These are phyloP conservation scores for Apiospora aurea DNA, from an alignment of 2,329 filamentous ascomycete species.

Conservation along the genomic window DNA sequence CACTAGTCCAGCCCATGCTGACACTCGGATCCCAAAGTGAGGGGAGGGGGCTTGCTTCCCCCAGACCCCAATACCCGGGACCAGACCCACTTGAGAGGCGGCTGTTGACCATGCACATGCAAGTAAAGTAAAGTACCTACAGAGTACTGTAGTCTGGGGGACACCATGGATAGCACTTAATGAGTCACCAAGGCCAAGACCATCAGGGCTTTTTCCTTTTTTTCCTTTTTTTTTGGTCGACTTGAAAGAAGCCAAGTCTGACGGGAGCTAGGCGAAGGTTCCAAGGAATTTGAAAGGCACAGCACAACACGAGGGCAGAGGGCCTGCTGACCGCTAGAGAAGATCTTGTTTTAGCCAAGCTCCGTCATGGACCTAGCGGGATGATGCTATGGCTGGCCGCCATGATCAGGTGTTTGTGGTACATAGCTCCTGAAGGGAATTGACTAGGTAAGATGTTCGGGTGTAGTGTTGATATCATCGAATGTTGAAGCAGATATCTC, in stretches of 20 bases:
- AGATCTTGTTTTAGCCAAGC: not conserved
- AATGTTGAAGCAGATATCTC: not conserved
- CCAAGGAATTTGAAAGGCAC: not conserved
- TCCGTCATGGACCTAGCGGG: slow-evolving; percentile 15
- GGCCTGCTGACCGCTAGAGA: not conserved
- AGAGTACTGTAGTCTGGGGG: not conserved
- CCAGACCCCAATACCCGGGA: slow-evolving; percentile 10
- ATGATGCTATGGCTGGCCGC: slow-evolving; percentile 5
- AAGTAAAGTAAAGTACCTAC: not conserved
- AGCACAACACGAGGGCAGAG: not conserved
- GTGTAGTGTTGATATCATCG: not conserved
- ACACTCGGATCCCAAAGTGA: not conserved
- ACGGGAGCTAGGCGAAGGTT: not conserved
- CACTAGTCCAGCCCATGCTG: not conserved
- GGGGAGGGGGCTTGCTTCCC: not conserved
- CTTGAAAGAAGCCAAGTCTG: not conserved
- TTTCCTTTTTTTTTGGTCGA: too few species aligned
- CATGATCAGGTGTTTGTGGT: not conserved
- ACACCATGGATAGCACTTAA: not conserved
- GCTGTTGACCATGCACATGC: not conserved
- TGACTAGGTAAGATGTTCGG: not conserved
- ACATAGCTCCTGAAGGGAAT: not conserved
- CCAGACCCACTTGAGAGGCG: not conserved
- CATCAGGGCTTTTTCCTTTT: not conserved
- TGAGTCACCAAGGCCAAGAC: not conserved